phyloP scores from a whole-genome alignment of 306 rosid genomes.

The Prunus armeniaca region DNA sequence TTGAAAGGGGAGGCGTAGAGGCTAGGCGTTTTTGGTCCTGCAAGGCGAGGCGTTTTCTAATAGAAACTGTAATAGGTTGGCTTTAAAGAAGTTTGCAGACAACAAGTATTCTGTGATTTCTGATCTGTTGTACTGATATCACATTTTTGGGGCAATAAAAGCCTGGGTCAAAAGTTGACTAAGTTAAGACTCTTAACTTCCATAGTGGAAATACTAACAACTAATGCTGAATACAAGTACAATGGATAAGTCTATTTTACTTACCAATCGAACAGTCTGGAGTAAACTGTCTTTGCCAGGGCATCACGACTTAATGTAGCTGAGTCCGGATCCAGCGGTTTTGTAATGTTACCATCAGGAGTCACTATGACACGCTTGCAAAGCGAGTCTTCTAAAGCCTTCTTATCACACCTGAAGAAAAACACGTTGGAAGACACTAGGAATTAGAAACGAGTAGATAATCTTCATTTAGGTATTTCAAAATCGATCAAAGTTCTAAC shows the following conservation, averaged over 20 bases:
- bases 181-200: not conserved
- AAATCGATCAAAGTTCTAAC: constrained; percentile 40
- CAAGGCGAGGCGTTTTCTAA: too few species aligned
- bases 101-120: not conserved
- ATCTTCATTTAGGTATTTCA: not conserved
- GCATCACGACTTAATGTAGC: constrained; percentile 86
- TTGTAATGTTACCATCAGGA: constrained; percentile 85
- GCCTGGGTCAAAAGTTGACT: not conserved
- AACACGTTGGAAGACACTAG: constrained; percentile 20
- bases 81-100: not conserved
- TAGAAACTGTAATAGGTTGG: too few species aligned
- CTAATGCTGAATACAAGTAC: not conserved
- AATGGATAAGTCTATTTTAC: constrained; percentile 7
- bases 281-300: constrained; percentile 75
- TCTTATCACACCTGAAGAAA: constrained; percentile 63
- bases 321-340: constrained; percentile 59
- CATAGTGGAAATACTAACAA: not conserved
- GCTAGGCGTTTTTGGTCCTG: too few species aligned
- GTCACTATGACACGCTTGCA: constrained; percentile 90
- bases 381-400: constrained; percentile 70
- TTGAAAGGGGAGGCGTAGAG: too few species aligned
- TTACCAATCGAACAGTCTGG: constrained; percentile 81
- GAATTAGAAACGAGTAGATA: not conserved
- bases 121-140: not conserved
- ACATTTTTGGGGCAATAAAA: constrained; percentile 2